These are phyloP conservation scores for Globisporangium recalcitrans DNA, from an alignment of 352 stramenopile species.

Conservation along the genomic window DNA sequence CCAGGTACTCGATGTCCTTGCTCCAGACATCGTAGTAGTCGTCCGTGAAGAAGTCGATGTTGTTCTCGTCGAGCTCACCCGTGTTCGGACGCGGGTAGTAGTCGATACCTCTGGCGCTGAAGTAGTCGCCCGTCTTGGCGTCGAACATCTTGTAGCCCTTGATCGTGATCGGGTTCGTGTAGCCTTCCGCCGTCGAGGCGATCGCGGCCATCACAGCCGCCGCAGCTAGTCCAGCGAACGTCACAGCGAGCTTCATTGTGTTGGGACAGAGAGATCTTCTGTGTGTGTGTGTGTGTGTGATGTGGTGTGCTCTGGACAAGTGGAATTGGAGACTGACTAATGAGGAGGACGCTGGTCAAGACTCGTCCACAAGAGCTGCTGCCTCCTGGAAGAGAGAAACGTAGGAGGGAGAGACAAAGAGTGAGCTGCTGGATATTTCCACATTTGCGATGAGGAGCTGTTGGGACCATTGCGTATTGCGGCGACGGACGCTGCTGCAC, in stretches of 20 bases:
- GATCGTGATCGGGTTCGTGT: conserved; percentile 54
- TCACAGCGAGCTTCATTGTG: background rate
- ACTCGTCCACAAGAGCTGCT: too few relatives aligned
- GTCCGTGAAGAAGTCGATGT: conserved; percentile 84
- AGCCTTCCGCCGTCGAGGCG: conserved; percentile 11
- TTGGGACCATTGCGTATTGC: background rate
- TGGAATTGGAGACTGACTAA: background rate
- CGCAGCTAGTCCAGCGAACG: background rate
- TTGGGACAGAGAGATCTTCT: background rate
- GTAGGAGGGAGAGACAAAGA: background rate
- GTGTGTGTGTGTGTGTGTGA: background rate
- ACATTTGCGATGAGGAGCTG: background rate
- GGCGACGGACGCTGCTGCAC: background rate
- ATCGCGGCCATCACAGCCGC: background rate
- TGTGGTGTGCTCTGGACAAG: background rate
- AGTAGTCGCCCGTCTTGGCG: conserved; percentile 56
- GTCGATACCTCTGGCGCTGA: conserved; percentile 73
- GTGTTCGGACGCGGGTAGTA: conserved; percentile 86
- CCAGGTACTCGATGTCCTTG: conserved; percentile 57
- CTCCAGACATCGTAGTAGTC: conserved; percentile 63
- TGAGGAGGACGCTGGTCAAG: background rate
- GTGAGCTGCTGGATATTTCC: background rate
- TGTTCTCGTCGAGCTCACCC: conserved; percentile 63
- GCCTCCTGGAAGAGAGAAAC: background rate
- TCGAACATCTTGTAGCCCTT: conserved; percentile 81